Evolutionary conservation across 1,284 basidiomycete species (phyloP), one percentile per base, ranked within the genome.

Genomic region (Ustilago esculenta): DNA sequence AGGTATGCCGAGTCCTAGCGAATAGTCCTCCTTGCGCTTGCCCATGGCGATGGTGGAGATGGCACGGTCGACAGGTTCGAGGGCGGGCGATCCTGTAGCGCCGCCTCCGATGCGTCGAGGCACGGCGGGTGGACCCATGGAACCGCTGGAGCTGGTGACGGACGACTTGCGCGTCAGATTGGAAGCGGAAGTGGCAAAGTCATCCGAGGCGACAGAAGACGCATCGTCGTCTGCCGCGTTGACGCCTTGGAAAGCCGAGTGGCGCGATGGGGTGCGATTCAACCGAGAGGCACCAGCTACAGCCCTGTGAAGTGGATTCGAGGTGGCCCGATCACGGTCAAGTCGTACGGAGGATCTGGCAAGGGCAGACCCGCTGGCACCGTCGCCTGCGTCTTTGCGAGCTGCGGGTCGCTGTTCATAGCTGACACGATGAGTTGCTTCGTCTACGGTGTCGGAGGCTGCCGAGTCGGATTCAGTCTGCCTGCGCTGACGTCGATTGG

Each of bases 81-180:
- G 48, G 4, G 50, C 61, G 5, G 57, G 52, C 20, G 57, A 61
- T 45, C 49, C 49, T 6, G 42, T 46, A 2, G 41, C 53, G 12
- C 44, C 57, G 18, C 32, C 50, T 27, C 44, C 53, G 18, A 57
- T 44, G 45, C 68, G 56, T 10, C 61, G 48, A 27, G 68, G 68
- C 5, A 71, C 30, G 6, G 63, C 57, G 3, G 68, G 68, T 12
- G 68, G 68, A 30, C 68, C 68, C 68, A 71, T 71, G 37, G 68
- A 71, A 3, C 68, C 58, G 42, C 40, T 58, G 10, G 68, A 66
- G 58, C 57, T 66, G 30, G 68, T 53, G 39, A 66, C 58, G 42
- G 68, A 71, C 30, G 52, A 57, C 44, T 71, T 71, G 52, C 68
- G 68, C 11, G 63, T 71, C 18, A 71, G 30, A 14, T 47, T 66